Conservation (phyloP, 2,329 filamentous ascomycete genomes). For the Diaporthe citri region DNA sequence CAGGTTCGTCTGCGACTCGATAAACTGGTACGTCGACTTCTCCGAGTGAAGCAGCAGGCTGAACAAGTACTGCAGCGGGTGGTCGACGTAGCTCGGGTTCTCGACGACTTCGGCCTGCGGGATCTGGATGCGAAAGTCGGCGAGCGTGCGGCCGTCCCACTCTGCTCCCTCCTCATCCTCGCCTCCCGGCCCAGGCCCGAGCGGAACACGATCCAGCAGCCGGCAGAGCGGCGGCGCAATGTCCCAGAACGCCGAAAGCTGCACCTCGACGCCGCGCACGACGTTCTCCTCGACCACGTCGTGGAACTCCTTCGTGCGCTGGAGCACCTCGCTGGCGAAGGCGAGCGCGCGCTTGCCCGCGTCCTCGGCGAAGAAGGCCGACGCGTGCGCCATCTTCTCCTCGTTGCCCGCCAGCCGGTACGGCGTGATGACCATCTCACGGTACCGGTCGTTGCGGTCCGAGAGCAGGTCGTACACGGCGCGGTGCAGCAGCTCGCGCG, state of each 20-base stretch:
- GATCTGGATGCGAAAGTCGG: conserved; percentile 79
- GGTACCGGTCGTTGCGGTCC: conserved; percentile 88
- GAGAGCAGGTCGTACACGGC: conserved; percentile 87
- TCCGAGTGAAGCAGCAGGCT: conserved; percentile 87
- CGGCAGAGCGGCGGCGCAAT: conserved; percentile 87
- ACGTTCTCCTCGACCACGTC: conserved; percentile 87
- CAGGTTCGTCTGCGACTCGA: conserved; percentile 92
- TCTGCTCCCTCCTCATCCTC: background rate
- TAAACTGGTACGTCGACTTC: conserved; percentile 96
- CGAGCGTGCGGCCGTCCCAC: conserved; percentile 47
- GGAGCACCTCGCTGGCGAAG: conserved; percentile 78
- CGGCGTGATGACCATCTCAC: conserved; percentile 84
- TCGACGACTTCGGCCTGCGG: conserved; percentile 84
- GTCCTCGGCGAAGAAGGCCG: conserved; percentile 86
- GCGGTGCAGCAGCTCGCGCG: conserved; percentile 87
- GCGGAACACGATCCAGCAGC: conserved; percentile 84
- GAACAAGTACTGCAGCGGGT: conserved; percentile 92
- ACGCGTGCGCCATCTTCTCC: conserved; percentile 83
- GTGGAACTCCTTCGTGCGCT: conserved; percentile 82
- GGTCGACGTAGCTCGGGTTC: conserved; percentile 83
- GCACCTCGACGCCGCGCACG: conserved; percentile 87
- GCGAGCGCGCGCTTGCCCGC: conserved; percentile 77
- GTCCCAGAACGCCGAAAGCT: conserved; percentile 97
- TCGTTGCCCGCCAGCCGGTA: conserved; percentile 81
- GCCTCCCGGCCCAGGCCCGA: conserved; percentile 45